Evolutionary conservation across 805 yeast genomes (phyloP), one percentile per base, ranked within the genome.

Genomic region (Candida bentonensis): DNA sequence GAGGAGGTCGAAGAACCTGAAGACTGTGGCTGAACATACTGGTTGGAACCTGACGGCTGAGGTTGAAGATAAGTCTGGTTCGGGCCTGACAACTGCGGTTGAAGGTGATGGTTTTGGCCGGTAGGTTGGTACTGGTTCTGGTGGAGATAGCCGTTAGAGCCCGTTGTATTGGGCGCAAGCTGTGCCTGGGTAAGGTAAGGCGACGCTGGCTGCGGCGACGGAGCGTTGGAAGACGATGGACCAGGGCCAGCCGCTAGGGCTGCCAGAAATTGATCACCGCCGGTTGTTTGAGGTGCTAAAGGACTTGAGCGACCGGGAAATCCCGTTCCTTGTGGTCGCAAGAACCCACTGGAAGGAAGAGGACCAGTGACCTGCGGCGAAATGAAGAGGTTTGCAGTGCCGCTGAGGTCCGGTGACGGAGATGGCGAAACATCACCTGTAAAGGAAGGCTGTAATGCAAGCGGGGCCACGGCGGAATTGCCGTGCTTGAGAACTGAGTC

Each of bases 401-500:
- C 5, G 7, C n/a, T 11, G 11, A 17, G 36, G n/a, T 30, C 36
- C 5, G 36, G 36, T 9, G 36, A 30, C 7, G 36, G 36, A n/a
- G 36, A 30, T n/a, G 36, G 36, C 13, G 36, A 30, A 9, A 15
- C 7, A 17, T 17, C 36, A n/a, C 20, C n/a, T 11, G 17, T 5
- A 9, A n/a, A 30, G n/a, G 58, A 57, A 2, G 56, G 56, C 20
- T 9, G 42, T 20, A 46, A 15, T 25, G 30, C 25, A 9, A 59
- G 54, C 1, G 80, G 64, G 0, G 86, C 82, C 1, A 73, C 56
- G 28, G 53, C 54, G 17, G 65, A 57, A 21, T 48, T 72, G n/a
- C 89, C 88, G 52, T 72, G 78, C 15, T 78, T 71, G 40, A 82
- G 73, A 2, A 80, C 87, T 44, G 84, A 77, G 57, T 86, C 95